A percentile compares a stretch with the other conserved stretches of the same genome.
These are phyloP conservation scores for Rhynchosporium graminicola DNA, from an alignment of 2,329 filamentous ascomycete species.

Conservation along the genomic window DNA sequence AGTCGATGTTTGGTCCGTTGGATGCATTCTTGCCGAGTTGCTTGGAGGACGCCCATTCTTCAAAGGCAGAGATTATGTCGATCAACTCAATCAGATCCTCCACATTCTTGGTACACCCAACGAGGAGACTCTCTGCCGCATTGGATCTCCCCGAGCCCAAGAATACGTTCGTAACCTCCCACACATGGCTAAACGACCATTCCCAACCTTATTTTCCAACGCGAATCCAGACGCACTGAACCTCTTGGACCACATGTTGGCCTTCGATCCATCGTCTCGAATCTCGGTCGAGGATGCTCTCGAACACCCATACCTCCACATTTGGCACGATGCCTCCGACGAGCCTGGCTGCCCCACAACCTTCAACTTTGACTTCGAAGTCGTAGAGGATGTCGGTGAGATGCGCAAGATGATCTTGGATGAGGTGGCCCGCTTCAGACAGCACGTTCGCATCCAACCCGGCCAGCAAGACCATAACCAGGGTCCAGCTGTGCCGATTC, in stretches of 20 bases:
- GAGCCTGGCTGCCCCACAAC: conserved; percentile 91
- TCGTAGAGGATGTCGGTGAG: conserved; percentile 90
- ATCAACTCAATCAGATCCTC: conserved; percentile 98
- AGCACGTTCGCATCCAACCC: conserved; percentile 43
- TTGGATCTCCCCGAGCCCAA: conserved; percentile 92
- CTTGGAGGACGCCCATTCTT: conserved; percentile 97
- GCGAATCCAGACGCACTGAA: conserved; percentile 96
- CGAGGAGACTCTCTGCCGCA: conserved; percentile 89
- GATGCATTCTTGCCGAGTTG: conserved; percentile 94
- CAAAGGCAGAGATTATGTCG: conserved; percentile 98
- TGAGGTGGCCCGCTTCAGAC: conserved; percentile 87
- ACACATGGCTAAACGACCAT: conserved; percentile 90
- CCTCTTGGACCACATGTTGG: conserved; percentile 93
- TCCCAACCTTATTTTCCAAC: conserved; percentile 84
- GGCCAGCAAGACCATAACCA: conserved; percentile 36
- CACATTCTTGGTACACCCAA: conserved; percentile 97
- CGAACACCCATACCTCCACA: conserved; percentile 93
- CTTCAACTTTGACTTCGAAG: conserved; percentile 98
- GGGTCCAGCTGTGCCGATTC: conserved; percentile 40
- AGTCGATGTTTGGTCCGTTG: conserved; percentile 99
- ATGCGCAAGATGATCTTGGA: conserved; percentile 98
- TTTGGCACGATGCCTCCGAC: conserved; percentile 95
- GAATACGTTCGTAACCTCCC: conserved; percentile 98
- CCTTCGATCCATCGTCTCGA: conserved; percentile 91
- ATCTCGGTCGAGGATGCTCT: conserved; percentile 94